These are phyloP conservation scores for Cystobasidium pallidum DNA, from an alignment of 1,284 basidiomycete species.

Conservation along the genomic window DNA sequence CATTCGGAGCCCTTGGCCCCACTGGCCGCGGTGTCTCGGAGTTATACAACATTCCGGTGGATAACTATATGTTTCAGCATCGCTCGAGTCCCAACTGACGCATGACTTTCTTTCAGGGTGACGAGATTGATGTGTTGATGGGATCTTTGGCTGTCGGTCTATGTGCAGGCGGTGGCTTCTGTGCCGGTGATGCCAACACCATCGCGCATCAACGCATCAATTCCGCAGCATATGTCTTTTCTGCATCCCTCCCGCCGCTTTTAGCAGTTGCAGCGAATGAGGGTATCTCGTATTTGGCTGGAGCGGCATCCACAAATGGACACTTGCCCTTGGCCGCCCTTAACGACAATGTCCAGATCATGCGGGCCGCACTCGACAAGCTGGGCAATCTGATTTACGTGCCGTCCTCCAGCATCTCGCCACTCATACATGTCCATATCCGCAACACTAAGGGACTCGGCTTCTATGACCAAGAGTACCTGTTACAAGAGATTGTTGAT, in stretches of 20 bases:
- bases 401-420: conserved; percentile 80
- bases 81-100: no score
- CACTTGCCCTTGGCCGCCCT: conserved; percentile 63
- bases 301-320: conserved; percentile 47
- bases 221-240: conserved; percentile 92
- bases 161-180: conserved; percentile 88
- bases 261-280: conserved; percentile 85
- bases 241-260: conserved; percentile 88
- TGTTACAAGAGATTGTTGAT: conserved; percentile 86
- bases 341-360: conserved; percentile 76
- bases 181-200: conserved; percentile 81
- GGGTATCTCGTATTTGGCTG: conserved; percentile 72
- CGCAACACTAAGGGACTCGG: conserved; percentile 55
- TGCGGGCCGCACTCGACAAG: conserved; percentile 74
- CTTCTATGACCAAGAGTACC: conserved; percentile 70
- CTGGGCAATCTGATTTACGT: conserved; percentile 78
- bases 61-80: not conserved
- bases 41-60: conserved; percentile 82
- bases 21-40: conserved; percentile 95
- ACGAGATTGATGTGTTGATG: conserved; percentile 63
- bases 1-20: conserved; percentile 87
- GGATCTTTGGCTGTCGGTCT: conserved; percentile 87
- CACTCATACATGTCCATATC: conserved; percentile 84
- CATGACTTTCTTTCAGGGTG: conserved; percentile 53
- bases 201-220: conserved; percentile 97